A percentile compares a stretch with the other conserved stretches of the same genome.
These are phyloP conservation scores for Annulohypoxylon truncatum DNA, from an alignment of 2,329 filamentous ascomycete genomes.

Conservation along the genomic window DNA sequence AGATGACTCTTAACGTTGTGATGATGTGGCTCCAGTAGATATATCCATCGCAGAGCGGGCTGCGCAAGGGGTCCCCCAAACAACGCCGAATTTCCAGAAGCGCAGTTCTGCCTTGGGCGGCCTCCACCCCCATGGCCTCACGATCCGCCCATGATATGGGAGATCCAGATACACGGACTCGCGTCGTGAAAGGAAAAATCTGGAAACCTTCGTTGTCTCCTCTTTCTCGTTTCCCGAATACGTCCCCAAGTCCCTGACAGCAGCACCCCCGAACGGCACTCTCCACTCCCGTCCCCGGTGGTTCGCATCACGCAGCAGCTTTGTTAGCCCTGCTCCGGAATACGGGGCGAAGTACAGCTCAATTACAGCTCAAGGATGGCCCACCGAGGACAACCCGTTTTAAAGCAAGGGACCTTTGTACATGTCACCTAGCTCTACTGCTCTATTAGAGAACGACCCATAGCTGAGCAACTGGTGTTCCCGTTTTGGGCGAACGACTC, in stretches of 20 bases:
- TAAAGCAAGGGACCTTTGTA: constrained; percentile 10
- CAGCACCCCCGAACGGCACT: background rate
- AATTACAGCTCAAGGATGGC: background rate
- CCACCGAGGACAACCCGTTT: background rate
- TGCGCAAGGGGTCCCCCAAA: constrained; percentile 12
- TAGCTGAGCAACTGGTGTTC: background rate
- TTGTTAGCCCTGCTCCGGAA: background rate
- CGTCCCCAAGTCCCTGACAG: background rate
- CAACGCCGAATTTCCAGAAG: background rate
- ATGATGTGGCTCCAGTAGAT: constrained; percentile 29
- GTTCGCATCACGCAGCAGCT: constrained; percentile 9
- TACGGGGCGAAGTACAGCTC: constrained; percentile 7
- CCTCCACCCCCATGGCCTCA: background rate
- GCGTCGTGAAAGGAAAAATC: background rate
- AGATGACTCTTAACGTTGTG: background rate
- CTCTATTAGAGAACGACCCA: background rate
- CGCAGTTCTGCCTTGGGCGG: background rate
- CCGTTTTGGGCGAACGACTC: background rate
- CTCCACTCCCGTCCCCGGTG: constrained; percentile 10
- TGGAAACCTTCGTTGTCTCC: background rate
- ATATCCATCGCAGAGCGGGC: background rate
- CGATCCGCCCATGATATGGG: background rate
- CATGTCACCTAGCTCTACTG: background rate
- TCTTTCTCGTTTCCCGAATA: background rate
- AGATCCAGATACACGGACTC: background rate